These are phyloP conservation scores for Xylaria intraflava DNA, from an alignment of 495 filamentous ascomycete species.

Conservation along the genomic window DNA sequence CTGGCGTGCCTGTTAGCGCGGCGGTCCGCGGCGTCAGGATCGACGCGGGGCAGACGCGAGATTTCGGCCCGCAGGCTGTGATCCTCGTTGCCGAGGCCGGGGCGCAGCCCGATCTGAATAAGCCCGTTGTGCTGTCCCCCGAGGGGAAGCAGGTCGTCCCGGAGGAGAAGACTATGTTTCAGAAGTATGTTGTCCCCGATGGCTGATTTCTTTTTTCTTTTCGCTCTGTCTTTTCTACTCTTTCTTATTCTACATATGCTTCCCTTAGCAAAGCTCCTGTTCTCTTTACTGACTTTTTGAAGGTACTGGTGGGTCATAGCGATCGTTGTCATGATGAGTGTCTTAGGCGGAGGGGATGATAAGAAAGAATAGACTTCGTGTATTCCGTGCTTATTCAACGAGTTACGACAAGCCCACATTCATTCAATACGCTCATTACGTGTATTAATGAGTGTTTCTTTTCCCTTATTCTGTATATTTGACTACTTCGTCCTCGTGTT, in stretches of 20 bases:
- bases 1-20: constrained; percentile 30
- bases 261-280: neutral
- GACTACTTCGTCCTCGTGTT: neutral
- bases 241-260: neutral
- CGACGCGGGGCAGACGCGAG: constrained; percentile 49
- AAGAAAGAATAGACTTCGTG: constrained; percentile 23
- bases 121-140: constrained; percentile 54
- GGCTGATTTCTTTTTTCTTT: neutral
- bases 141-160: constrained; percentile 53
- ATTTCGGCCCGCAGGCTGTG: constrained; percentile 50
- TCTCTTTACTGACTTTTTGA: constrained; percentile 18
- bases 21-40: constrained; percentile 35
- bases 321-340: constrained; percentile 31
- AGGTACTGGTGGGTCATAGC: constrained; percentile 52
- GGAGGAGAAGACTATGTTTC: constrained; percentile 62
- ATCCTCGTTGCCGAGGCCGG: constrained; percentile 42
- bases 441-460: neutral
- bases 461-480: neutral
- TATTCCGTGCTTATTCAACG: neutral
- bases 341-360: constrained; percentile 39
- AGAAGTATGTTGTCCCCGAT: constrained; percentile 50
- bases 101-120: constrained; percentile 54
- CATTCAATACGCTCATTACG: neutral
- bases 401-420: neutral
- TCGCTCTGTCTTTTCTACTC: neutral